Base-by-base conservation (phyloP, 2,329 filamentous ascomycete species). In the Albifimbria verrucaria region DNA sequence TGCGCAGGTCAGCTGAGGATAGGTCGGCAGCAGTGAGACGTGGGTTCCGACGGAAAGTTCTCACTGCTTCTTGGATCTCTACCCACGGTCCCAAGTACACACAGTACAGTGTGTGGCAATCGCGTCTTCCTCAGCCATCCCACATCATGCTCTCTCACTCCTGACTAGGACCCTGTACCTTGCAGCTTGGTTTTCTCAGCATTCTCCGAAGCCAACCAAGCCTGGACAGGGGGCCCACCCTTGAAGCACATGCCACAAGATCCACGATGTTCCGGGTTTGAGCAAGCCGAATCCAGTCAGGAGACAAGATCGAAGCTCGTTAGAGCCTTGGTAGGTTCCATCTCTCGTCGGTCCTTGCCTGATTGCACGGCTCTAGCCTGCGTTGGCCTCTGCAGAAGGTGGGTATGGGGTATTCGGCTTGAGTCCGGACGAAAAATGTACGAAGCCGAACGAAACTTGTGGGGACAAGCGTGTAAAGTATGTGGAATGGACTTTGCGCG, bases 81-180 rank as follows among this genome's bases (percentile, higher is more conserved):
- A 22, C 22, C 18, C 15, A 12, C 11, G 42, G 28, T 36, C 10
- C 10, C 10, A 36, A n/a, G 28, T 36, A 10, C 10, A 44, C 23
- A 47, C 44, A 47, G 44, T 47, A 23, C 44, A 23, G 12, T 24
- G 22, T 47, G 18, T 2, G 10, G 15, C 9, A n/a, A 23, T 23
- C 44, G 6, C 21, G 24, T 24, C 21, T 26, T 24, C 22, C 18
- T 21, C 20, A 21, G 15, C 12, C 32, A 45, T 24, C n/a, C n/a
- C 46, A 32, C 28, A 36, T 36, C 10, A 36, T 36, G 28, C 28
- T 47, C 23, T 20, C 23, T 49, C 56, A 61, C 59, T 62, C 62
- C 61, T 65, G 61, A 61, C 53, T 54, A 48, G 48, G 57, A 58
- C 51, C 59, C 55, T 46, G 61, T 60, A 53, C 62, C 61, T 59